These are phyloP conservation scores for Aspergillus baeticus DNA, from an alignment of 495 filamentous ascomycete genomes.

Conservation along the genomic window DNA sequence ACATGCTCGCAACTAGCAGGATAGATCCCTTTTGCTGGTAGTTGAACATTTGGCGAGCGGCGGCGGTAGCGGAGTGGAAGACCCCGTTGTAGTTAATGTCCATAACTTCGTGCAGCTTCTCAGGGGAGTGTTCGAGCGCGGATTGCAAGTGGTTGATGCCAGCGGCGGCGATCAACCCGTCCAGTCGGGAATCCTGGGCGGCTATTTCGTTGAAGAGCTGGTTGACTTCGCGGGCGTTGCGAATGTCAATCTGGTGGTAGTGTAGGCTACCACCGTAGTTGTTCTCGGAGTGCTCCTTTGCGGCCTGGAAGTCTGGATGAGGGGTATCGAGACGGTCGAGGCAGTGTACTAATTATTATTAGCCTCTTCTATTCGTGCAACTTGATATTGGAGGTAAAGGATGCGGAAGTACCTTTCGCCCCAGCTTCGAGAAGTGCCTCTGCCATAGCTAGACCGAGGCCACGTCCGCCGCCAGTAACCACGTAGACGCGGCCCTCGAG, in stretches of 20 bases:
- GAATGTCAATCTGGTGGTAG: conserved; percentile 65
- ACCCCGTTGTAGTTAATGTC: conserved; percentile 73
- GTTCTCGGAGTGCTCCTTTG: conserved; percentile 43
- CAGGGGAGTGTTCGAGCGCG: conserved; percentile 66
- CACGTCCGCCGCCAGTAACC: conserved; percentile 62
- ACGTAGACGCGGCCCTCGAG: conserved; percentile 57
- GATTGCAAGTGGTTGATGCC: conserved; percentile 73
- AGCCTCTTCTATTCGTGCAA: neutral
- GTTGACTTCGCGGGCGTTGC: conserved; percentile 55
- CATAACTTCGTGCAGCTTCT: conserved; percentile 65
- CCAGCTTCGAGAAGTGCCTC: conserved; percentile 72
- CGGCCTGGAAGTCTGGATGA: conserved; percentile 48
- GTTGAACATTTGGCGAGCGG: conserved; percentile 72
- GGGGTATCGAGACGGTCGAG: conserved; percentile 57
- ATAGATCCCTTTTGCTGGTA: conserved; percentile 61
- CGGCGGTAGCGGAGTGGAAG: conserved; percentile 76
- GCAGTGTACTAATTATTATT: conserved; percentile 52
- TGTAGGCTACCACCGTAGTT: conserved; percentile 56
- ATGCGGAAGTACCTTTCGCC: conserved; percentile 52
- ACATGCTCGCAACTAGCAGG: conserved; percentile 76
- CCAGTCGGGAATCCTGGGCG: conserved; percentile 53
- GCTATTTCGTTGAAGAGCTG: conserved; percentile 53
- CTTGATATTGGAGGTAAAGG: conserved; percentile 28
- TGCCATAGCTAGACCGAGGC: conserved; percentile 64
- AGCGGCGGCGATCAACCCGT: conserved; percentile 80